phyloP scores from a whole-genome alignment of 306 rosid species.

The Sicyos baderoa region DNA sequence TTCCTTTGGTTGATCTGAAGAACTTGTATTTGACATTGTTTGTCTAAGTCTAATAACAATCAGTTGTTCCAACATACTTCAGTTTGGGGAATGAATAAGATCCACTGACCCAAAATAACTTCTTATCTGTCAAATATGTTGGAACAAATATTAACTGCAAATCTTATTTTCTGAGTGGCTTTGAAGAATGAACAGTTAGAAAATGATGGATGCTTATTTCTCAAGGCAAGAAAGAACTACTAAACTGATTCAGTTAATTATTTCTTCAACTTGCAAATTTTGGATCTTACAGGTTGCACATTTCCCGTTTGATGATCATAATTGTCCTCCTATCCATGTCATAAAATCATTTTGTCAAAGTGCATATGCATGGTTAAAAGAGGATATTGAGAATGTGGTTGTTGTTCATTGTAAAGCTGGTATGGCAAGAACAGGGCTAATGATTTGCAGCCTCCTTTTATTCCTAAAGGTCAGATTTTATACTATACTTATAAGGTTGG shows the following conservation, averaged over 20 bases:
- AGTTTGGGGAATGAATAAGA: neutral
- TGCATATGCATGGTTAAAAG: constrained; percentile 87
- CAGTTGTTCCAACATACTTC: neutral
- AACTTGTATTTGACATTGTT: neutral
- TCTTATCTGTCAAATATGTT: neutral
- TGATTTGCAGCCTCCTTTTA: constrained; percentile 89
- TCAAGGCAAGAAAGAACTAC: neutral
- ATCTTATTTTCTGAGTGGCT: constrained; percentile 3
- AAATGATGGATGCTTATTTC: constrained; percentile 22
- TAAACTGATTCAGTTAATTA: neutral
- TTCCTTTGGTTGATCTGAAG: constrained; percentile 21
- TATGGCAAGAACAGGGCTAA: constrained; percentile 91
- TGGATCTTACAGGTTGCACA: constrained; percentile 67
- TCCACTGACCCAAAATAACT: neutral
- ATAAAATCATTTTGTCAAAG: constrained; percentile 81
- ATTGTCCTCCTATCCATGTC: constrained; percentile 85
- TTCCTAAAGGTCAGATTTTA: constrained; percentile 58
- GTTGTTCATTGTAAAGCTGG: constrained; percentile 99
- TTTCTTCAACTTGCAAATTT: constrained; percentile 22
- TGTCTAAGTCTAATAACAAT: constrained; percentile 9
- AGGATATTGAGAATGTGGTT: constrained; percentile 85
- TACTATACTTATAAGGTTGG: constrained; percentile 17
- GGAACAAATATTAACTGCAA: neutral
- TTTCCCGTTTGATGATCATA: constrained; percentile 91
- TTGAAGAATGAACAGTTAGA: neutral